Percentiles rank a stretch among this genome's conserved stretches.
phyloP scores from a whole-genome alignment of 495 filamentous ascomycete genomes.

The Tuber brumale region DNA sequence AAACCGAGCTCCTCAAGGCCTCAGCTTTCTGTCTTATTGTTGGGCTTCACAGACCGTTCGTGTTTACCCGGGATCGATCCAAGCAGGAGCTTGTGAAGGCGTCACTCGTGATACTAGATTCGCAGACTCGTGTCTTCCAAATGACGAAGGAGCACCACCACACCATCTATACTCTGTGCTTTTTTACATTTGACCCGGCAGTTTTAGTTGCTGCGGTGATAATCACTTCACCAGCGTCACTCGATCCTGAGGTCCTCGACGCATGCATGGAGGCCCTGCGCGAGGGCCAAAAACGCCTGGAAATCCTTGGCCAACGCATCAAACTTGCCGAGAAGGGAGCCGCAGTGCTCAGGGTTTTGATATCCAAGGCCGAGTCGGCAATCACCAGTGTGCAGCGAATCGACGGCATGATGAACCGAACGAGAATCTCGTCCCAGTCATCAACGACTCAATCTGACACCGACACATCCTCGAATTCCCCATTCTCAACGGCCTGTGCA shows the following conservation, averaged over 20 bases:
- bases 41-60: slow-evolving; percentile 57
- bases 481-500: slow-evolving; percentile 15
- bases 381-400: slow-evolving; percentile 29
- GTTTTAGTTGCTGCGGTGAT: slow-evolving; percentile 54
- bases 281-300: slow-evolving; percentile 28
- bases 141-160: slow-evolving; percentile 50
- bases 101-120: slow-evolving; percentile 51
- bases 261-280: slow-evolving; percentile 30
- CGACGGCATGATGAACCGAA: slow-evolving; percentile 15
- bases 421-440: slow-evolving; percentile 22
- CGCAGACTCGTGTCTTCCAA: slow-evolving; percentile 50
- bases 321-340: slow-evolving; percentile 40
- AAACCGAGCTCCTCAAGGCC: slow-evolving; percentile 48
- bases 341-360: slow-evolving; percentile 34
- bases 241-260: slow-evolving; percentile 29
- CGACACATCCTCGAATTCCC: slow-evolving; percentile 20
- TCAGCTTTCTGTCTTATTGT: slow-evolving; percentile 52
- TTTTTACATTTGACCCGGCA: slow-evolving; percentile 55
- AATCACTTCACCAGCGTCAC: slow-evolving; percentile 33
- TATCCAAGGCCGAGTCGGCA: slow-evolving; percentile 34
- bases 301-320: slow-evolving; percentile 35
- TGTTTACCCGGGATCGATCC: slow-evolving; percentile 52
- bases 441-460: slow-evolving; percentile 20
- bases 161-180: slow-evolving; percentile 46
- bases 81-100: slow-evolving; percentile 52